Conservation (phyloP, 805 yeast genomes). For the Barnettozyma botsteinii region DNA sequence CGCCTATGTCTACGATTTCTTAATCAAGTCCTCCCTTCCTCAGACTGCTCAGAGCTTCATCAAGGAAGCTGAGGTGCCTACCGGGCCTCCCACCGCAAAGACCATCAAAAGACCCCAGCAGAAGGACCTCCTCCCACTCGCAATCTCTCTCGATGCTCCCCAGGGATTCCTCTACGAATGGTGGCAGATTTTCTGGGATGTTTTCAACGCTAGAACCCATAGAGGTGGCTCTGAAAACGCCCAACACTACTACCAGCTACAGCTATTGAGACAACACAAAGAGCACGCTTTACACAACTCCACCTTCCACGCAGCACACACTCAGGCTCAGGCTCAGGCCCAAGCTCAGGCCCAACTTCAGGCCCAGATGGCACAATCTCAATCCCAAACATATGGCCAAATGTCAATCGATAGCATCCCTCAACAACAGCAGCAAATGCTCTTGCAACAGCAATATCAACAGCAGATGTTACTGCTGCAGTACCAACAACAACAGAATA, state of each 20-base stretch:
- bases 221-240: slow-evolving; percentile 60
- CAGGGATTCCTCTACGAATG: slow-evolving; percentile 86
- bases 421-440: slow-evolving; percentile 23
- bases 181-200: slow-evolving; percentile 97
- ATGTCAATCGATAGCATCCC: slow-evolving; percentile 5
- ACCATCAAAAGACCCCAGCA: slow-evolving; percentile 22
- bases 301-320: slow-evolving; percentile 38
- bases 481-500: slow-evolving; percentile 8
- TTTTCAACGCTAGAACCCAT: slow-evolving; percentile 73
- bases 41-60: slow-evolving; percentile 71
- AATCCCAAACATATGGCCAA: slow-evolving; percentile 20
- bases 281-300: slow-evolving; percentile 45
- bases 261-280: slow-evolving; percentile 53
- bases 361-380: slow-evolving; percentile 5
- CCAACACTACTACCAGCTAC: slow-evolving; percentile 63
- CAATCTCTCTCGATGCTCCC: slow-evolving; percentile 70
- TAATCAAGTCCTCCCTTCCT: slow-evolving; percentile 64
- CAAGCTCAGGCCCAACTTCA: slow-evolving; percentile 18
- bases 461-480: slow-evolving; percentile 9
- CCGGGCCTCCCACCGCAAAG: slow-evolving; percentile 18
- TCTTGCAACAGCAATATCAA: slow-evolving; percentile 27
- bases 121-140: slow-evolving; percentile 42
- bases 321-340: slow-evolving; percentile 33
- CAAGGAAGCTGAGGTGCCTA: slow-evolving; percentile 64
- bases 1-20: slow-evolving; percentile 82